Evolutionary conservation across 352 stramenopile species (phyloP).

Genomic region (Pythium dissimile): DNA sequence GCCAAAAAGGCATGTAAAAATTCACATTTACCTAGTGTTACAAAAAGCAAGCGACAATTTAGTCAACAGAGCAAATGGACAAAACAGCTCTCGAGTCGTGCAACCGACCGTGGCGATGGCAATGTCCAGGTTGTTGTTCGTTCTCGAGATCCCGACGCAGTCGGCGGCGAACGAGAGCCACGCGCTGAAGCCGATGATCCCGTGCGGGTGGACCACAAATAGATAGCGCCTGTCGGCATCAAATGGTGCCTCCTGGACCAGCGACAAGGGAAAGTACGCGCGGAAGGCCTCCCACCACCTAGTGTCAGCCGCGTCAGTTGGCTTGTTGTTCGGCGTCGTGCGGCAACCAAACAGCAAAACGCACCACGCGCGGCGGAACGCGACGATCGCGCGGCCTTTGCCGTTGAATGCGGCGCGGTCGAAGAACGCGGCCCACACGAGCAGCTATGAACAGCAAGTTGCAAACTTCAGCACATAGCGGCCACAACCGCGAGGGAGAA

Average conservation of each 20-base stretch:
- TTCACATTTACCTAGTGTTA: constrained; percentile 45
- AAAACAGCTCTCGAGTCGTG: background rate
- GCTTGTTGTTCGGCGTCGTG: background rate
- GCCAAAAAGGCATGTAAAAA: constrained; percentile 51
- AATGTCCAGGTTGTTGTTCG: constrained; percentile 42
- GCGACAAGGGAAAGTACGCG: constrained; percentile 37
- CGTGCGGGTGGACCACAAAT: constrained; percentile 50
- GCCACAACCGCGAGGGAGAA: no score
- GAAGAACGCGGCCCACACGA: constrained; percentile 28
- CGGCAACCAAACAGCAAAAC: background rate
- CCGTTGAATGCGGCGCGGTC: constrained; percentile 43
- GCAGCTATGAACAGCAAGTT: constrained; percentile 15
- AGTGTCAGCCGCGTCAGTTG: no score
- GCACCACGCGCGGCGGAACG: constrained; percentile 34
- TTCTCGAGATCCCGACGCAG: constrained; percentile 27
- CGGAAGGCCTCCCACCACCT: constrained; percentile 41
- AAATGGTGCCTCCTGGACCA: constrained; percentile 40
- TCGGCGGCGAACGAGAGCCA: constrained; percentile 48
- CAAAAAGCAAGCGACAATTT: no score
- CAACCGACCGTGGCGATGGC: constrained; percentile 35
- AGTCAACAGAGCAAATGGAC: no score
- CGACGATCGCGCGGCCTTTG: constrained; percentile 26
- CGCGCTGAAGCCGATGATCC: constrained; percentile 44
- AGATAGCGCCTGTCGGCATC: constrained; percentile 32
- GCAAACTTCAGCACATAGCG: no score